These are phyloP conservation scores for Clavariopsis aquatica DNA, from an alignment of 495 filamentous ascomycete genomes.

Conservation along the genomic window DNA sequence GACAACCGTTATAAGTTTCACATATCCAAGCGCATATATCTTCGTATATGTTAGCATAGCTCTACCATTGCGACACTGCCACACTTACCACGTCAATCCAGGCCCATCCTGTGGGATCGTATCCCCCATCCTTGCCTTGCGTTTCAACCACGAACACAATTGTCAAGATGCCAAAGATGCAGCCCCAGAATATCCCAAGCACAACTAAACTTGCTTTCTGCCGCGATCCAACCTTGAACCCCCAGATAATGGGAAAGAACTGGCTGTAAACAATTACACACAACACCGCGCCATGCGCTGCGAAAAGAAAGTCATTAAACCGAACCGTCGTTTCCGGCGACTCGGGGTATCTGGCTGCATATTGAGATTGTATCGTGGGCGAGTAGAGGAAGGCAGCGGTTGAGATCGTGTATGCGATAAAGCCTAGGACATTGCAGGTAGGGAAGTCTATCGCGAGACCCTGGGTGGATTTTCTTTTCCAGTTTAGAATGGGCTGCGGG, in stretches of 20 bases:
- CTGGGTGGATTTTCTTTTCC: constrained; percentile 68
- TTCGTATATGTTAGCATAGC: constrained; percentile 36
- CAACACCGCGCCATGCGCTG: constrained; percentile 71
- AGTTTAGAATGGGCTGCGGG: constrained; percentile 81
- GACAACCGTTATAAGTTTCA: constrained; percentile 85
- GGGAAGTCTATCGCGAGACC: constrained; percentile 88
- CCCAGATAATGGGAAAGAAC: constrained; percentile 72
- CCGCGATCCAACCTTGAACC: constrained; percentile 61
- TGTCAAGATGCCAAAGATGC: constrained; percentile 57
- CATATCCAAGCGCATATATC: constrained; percentile 79
- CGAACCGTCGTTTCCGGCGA: constrained; percentile 77
- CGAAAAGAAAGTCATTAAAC: constrained; percentile 88
- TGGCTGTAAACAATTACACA: constrained; percentile 69
- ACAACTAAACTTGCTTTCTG: constrained; percentile 66
- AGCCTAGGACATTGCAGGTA: constrained; percentile 78
- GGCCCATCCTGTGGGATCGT: constrained; percentile 60
- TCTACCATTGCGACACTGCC: neutral
- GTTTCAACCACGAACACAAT: constrained; percentile 57
- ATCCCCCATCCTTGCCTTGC: constrained; percentile 54
- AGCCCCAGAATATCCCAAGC: constrained; percentile 66
- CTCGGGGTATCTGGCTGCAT: constrained; percentile 74
- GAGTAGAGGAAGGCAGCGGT: constrained; percentile 75
- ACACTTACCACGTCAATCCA: constrained; percentile 79
- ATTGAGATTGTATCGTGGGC: constrained; percentile 72
- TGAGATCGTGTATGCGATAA: constrained; percentile 74